Evolutionary conservation across 2,329 filamentous ascomycete species (phyloP), one percentile per base, ranked within the genome.

Genomic region (Penicillium sp.): DNA sequence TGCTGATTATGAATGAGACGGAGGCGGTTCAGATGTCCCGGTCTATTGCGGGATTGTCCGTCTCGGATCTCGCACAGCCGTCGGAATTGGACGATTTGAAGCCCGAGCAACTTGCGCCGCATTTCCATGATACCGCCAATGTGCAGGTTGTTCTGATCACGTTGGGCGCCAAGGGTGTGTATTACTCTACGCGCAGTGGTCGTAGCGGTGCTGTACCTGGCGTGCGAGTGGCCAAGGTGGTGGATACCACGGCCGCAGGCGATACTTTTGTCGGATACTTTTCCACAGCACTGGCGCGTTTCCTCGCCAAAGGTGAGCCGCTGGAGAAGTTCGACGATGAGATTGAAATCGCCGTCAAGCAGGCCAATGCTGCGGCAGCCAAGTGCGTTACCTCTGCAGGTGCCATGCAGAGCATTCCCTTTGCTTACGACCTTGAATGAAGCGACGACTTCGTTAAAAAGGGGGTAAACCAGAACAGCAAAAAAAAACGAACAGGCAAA

Each of bases 21-120:
- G 54, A 61, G 49, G 53, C 55, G 41, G 49, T 58, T 36, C 61
- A 65, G 56, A 57, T 57, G 57, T 53, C 52, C 12, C 39, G 50
- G 11, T 56, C 48, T 4, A 56, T 59, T 44, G 48, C 47, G 12
- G 51, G 51, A 1, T 27, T 55, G 9, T 47, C 56, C 4, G 27
- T 59, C n/a, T 52, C 44, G 12, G 43, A 47, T 33, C 12, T 9
- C 29, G 37, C 9, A 4, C 36, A 46, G 9, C 32, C 43, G 6
- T 36, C 39, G 7, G 55, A 54, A 11, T 18, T 47, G 6, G 50
- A 48, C 47, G 25, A 13, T 6, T 35, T 59, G 13, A 37, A 42
- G 32, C 55, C 55, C 2, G 55, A 53, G 11, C 47, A 53, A 26
- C 43, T 58, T 29, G 56, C 56, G 2, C 47, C 43, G 4, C 42